phyloP scores from a whole-genome alignment of 2,329 filamentous ascomycete genomes.

The Apiospora marii region DNA sequence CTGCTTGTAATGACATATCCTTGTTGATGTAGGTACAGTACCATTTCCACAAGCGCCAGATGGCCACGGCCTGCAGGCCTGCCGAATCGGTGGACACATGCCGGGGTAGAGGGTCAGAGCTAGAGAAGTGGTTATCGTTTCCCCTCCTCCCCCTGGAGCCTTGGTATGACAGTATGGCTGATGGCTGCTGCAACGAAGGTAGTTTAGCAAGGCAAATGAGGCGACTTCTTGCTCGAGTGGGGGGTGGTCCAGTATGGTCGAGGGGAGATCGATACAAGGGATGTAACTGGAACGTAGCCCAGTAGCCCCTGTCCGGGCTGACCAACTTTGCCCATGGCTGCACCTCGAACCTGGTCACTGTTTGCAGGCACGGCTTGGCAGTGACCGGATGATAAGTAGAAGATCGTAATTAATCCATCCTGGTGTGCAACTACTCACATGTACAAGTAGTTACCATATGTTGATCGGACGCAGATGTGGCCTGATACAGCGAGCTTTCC shows the following conservation, averaged over 20 bases:
- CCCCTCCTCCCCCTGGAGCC: not conserved
- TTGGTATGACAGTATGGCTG: slow-evolving; percentile 8
- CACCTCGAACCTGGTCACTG: not conserved
- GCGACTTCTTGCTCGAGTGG: slow-evolving; percentile 15
- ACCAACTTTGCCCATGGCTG: not conserved
- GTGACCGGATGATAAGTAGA: not conserved
- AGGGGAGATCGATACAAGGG: not conserved
- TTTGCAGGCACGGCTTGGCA: not conserved
- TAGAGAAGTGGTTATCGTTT: slow-evolving; percentile 14
- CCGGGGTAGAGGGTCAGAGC: not conserved
- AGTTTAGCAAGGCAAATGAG: slow-evolving; percentile 10
- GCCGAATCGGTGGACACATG: slow-evolving; percentile 11
- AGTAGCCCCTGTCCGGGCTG: not conserved
- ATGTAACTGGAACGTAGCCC: not conserved
- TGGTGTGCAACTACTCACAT: not conserved
- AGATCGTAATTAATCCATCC: not conserved
- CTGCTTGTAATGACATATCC: slow-evolving; percentile 1
- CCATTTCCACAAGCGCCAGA: not conserved
- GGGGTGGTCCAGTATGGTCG: not conserved
- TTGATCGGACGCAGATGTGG: not conserved
- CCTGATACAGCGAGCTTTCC: not conserved
- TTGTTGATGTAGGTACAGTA: not conserved
- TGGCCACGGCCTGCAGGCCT: not conserved
- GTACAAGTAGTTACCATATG: not conserved
- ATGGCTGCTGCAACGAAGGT: not conserved